A percentile compares a stretch with the other conserved stretches of the same genome.
Evolutionary conservation across 371 early-diverging fungal species (phyloP).

Genomic region (Phascolomyces articulosus): DNA sequence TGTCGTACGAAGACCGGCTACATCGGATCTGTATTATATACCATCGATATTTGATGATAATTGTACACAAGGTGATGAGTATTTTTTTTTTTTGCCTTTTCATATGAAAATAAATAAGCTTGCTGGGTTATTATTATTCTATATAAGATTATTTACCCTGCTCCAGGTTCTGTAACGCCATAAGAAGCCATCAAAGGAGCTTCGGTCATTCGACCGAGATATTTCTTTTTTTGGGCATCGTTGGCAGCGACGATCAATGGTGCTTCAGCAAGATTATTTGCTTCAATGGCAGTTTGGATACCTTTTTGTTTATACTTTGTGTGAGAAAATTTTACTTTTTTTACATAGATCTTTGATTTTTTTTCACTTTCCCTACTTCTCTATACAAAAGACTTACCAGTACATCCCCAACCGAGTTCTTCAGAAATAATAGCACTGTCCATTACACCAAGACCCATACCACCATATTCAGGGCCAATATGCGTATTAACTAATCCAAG

Average conservation of each 20-base stretch:
- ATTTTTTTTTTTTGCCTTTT: neutral
- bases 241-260: slow-evolving; percentile 90
- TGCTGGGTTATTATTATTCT: neutral
- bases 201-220: slow-evolving; percentile 94
- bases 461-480: slow-evolving; percentile 87
- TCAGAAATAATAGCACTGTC: slow-evolving; percentile 85
- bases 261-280: slow-evolving; percentile 94
- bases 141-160: slow-evolving; percentile 57
- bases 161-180: slow-evolving; percentile 89
- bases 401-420: slow-evolving; percentile 94
- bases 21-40: slow-evolving; percentile 56
- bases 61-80: no score
- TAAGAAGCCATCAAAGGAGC: slow-evolving; percentile 93
- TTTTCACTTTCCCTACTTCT: slow-evolving; percentile 1
- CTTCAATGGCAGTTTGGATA: slow-evolving; percentile 97
- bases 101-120: neutral
- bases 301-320: slow-evolving; percentile 14
- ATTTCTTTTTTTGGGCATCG: slow-evolving; percentile 87
- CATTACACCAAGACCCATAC: slow-evolving; percentile 81
- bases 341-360: slow-evolving; percentile 93
- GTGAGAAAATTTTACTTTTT: slow-evolving; percentile 56
- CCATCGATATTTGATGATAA: no score
- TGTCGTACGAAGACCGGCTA: slow-evolving; percentile 64
- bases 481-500: slow-evolving; percentile 94
- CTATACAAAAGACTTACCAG: slow-evolving; percentile 56